Evolutionary conservation across 2,329 filamentous ascomycete species (phyloP).

Genomic region (Ophiocordyceps camponoti-leonardi): DNA sequence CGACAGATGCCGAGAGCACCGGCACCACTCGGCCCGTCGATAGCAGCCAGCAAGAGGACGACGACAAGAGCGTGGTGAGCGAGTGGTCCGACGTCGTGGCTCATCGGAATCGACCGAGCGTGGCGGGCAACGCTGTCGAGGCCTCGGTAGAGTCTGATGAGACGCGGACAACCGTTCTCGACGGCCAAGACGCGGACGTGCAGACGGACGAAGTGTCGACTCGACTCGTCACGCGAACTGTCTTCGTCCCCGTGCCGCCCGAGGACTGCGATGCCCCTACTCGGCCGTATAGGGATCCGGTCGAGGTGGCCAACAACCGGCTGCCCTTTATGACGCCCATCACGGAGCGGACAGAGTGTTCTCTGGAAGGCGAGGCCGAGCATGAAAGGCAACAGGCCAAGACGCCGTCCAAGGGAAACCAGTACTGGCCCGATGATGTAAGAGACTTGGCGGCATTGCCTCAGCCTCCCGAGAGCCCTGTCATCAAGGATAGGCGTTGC

Average conservation of each 20-base stretch:
- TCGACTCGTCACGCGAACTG: slow-evolving; percentile 28
- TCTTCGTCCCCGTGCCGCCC: slow-evolving; percentile 66
- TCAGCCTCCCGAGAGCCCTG: slow-evolving; percentile 42
- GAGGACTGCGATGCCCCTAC: slow-evolving; percentile 73
- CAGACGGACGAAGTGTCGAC: neutral
- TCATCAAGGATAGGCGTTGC: slow-evolving; percentile 69
- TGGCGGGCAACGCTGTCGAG: slow-evolving; percentile 10
- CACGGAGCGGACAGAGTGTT: slow-evolving; percentile 85
- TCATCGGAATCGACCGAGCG: slow-evolving; percentile 47
- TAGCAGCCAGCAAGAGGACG: slow-evolving; percentile 22
- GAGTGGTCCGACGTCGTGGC: slow-evolving; percentile 83
- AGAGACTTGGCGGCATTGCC: slow-evolving; percentile 15
- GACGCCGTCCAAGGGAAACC: slow-evolving; percentile 51
- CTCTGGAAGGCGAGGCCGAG: slow-evolving; percentile 49
- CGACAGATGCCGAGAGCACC: slow-evolving; percentile 72
- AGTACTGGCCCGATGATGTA: slow-evolving; percentile 8
- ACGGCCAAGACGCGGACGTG: slow-evolving; percentile 9
- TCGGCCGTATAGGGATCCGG: slow-evolving; percentile 65
- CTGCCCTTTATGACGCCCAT: slow-evolving; percentile 98
- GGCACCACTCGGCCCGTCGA: slow-evolving; percentile 54
- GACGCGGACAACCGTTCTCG: slow-evolving; percentile 19
- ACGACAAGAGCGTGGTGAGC: slow-evolving; percentile 49
- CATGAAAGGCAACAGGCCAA: slow-evolving; percentile 45
- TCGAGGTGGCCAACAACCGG: slow-evolving; percentile 69
- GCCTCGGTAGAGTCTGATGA: slow-evolving; percentile 15